A percentile compares a stretch with the other conserved stretches of the same genome.
Evolutionary conservation across 768 basidiomycete genomes (phyloP).

Genomic region (Coprinopsis sp.): DNA sequence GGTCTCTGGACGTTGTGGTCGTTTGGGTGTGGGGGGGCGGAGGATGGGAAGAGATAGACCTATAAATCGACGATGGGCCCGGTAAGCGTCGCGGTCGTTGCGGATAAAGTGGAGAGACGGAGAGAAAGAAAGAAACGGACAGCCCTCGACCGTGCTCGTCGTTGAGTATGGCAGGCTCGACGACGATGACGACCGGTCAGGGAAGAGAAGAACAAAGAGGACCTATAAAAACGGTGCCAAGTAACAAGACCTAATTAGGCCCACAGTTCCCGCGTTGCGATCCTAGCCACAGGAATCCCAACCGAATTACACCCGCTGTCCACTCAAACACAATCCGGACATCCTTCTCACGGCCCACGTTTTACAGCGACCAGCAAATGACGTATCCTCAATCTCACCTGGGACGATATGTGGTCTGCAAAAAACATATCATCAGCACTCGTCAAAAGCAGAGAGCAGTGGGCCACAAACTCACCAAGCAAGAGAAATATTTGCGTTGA

Average conservation of each 20-base stretch:
- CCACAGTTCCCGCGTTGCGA: too few relatives aligned
- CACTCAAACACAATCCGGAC: too few relatives aligned
- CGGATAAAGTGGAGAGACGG: conserved; percentile 28
- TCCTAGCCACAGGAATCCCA: conserved; percentile 4
- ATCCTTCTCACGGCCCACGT: too few relatives aligned
- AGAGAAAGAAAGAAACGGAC: conserved; percentile 20
- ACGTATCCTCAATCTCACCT: too few relatives aligned
- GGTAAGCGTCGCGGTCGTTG: conserved; percentile 47
- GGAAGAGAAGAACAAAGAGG: conserved; percentile 26
- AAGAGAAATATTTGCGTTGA: too few relatives aligned
- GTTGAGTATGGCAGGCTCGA: conserved; percentile 37
- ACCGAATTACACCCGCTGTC: too few relatives aligned
- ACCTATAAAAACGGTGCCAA: conserved; percentile 21
- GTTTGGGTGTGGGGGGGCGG: conserved; percentile 9
- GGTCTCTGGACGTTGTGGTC: conserved; percentile 9
- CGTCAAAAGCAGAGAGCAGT: too few relatives aligned
- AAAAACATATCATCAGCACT: too few relatives aligned
- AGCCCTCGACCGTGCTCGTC: conserved; percentile 20
- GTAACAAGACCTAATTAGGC: conserved; percentile 21
- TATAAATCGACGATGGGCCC: conserved; percentile 26
- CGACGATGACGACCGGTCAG: conserved; percentile 30
- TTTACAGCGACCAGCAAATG: too few relatives aligned
- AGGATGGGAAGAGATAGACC: conserved; percentile 17
- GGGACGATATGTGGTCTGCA: too few relatives aligned
- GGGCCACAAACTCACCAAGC: too few relatives aligned